A percentile compares a stretch with the other conserved stretches of the same genome.
Conservation (phyloP, 31 red algal genomes). For the Asparagopsis taxiformis region DNA sequence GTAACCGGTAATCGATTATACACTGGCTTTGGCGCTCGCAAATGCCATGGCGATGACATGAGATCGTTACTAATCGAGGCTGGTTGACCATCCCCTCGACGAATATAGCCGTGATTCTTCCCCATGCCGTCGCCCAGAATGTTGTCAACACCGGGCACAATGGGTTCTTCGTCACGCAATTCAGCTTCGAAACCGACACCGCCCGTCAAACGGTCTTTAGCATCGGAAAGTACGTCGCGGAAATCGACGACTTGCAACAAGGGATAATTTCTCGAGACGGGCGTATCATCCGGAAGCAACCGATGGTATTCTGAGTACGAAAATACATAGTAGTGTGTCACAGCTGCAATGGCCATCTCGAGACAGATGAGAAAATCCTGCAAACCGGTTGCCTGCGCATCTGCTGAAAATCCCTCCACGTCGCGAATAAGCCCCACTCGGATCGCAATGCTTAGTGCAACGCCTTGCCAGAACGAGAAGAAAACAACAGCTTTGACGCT, state of each 20-base stretch:
- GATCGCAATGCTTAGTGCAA: constrained; percentile 68
- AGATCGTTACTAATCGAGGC: constrained; percentile 30
- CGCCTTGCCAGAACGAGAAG: constrained; percentile 97
- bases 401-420: constrained; percentile 70
- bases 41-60: constrained; percentile 31
- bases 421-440: constrained; percentile 67
- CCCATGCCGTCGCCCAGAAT: not conserved
- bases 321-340: constrained; percentile 90
- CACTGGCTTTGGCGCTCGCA: not conserved
- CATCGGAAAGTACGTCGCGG: constrained; percentile 93
- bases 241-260: constrained; percentile 90
- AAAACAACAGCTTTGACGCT: constrained; percentile 93
- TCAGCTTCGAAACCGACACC: constrained; percentile 84
- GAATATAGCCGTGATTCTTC: not conserved
- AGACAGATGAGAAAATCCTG: constrained; percentile 96
- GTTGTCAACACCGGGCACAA: constrained; percentile 33
- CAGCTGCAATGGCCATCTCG: constrained; percentile 91
- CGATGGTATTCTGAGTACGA: constrained; percentile 30
- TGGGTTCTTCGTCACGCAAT: constrained; percentile 78
- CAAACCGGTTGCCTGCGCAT: constrained; percentile 79
- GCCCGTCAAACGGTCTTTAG: constrained; percentile 71
- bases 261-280: constrained; percentile 42
- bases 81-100: not conserved
- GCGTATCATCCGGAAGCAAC: not conserved
- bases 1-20: not conserved